A percentile compares a stretch with the other conserved stretches of the same genome.
These are phyloP conservation scores for Leishmania lainsoni DNA, from an alignment of 208 protist genomes.

Conservation along the genomic window DNA sequence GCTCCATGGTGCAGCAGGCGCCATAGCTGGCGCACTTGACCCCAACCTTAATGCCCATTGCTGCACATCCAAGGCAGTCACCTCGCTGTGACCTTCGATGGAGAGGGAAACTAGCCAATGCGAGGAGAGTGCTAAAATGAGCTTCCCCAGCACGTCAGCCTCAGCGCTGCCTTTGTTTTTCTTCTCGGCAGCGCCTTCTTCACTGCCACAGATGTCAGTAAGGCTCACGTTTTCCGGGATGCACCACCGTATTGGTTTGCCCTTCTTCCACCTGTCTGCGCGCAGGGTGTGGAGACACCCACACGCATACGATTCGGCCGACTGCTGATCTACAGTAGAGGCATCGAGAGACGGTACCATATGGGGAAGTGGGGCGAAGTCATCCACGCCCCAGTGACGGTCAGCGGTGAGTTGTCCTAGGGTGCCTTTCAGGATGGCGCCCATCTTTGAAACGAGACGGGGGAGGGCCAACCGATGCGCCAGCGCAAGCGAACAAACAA, in stretches of 20 bases:
- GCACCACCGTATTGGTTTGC: not conserved
- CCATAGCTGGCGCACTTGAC: too few species aligned
- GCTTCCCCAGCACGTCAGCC: not conserved
- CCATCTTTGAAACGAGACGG: not conserved
- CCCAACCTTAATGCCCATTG: not conserved
- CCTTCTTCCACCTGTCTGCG: not conserved
- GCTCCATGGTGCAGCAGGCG: not conserved
- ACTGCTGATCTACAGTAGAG: not conserved
- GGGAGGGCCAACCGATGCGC: not conserved
- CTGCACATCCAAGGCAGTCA: not conserved
- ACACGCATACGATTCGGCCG: not conserved
- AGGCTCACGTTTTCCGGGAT: not conserved
- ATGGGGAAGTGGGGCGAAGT: not conserved
- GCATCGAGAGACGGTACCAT: not conserved
- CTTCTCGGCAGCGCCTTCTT: not conserved
- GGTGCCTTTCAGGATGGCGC: not conserved
- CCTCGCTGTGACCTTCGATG: conserved; percentile 5
- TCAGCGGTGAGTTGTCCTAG: not conserved
- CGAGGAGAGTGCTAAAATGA: not conserved
- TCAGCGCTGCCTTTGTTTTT: not conserved
- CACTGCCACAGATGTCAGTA: not conserved
- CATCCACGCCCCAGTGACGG: not conserved
- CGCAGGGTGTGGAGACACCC: not conserved
- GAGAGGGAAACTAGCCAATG: not conserved
- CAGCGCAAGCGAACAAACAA: not conserved